Base-by-base conservation (phyloP, 2,329 filamentous ascomycete genomes). In the Claviceps sp. region DNA sequence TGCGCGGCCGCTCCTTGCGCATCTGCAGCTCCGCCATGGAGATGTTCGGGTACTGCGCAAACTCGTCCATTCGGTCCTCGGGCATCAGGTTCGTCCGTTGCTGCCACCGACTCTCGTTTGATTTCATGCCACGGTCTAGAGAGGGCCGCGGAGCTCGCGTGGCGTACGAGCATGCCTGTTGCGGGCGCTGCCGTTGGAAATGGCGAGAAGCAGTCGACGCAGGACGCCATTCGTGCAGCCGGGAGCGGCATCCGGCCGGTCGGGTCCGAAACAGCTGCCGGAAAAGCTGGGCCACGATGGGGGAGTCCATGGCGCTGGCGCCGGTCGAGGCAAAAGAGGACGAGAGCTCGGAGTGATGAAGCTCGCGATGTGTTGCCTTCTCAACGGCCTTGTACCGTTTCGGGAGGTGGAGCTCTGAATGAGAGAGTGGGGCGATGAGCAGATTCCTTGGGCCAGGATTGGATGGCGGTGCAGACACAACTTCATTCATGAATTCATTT, bases 21-120 rank as follows among this genome's bases (percentile, higher is more conserved):
- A 69, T 73, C 59, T 84, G 82, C 58, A 98, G 72, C 55, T 88
- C 83, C 57, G 85, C 77, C n/a, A 88, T 80, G 8, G 89, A 95
- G 48, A 98, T 85, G 64, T 85, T 81, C 0, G 93, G 90, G 63
- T 88, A 95, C 61, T 79, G 76, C 55, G 81, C 77, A 66, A 90
- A 90, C 67, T 97, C 90, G 47, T 87, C 81, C 2, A 78, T 76
- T 67, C 88, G 84, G 63, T 98, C 88, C 52, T 77, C 73, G 0
- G 86, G 82, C 54, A 93, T 82, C 20, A 88, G 70, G 56, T 86
- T 80, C 30, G 78, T 85, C 55, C 91, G 77, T 66, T 94, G 90
- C 69, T 91, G 87, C 93, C 93, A 97, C 60, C 82, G 75, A 68
- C 79, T 85, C 63, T 86, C 85, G 59, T 76, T 77, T 48, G 67